Evolutionary conservation across 345 rosid genomes (phyloP).

Genomic region (Noccaea caerulescens): DNA sequence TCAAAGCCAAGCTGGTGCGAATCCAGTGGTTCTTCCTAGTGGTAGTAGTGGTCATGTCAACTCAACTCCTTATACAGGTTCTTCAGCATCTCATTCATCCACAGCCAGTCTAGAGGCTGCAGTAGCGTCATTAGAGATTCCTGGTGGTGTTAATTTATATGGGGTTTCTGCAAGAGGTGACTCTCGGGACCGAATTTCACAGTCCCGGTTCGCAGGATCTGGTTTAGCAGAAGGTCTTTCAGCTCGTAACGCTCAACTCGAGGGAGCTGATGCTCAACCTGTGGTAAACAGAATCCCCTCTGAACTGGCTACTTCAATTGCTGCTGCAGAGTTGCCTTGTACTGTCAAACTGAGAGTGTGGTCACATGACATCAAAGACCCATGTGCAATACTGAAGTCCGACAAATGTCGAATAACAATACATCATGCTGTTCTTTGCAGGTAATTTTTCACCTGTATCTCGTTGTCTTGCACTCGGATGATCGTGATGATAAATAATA

Average conservation of each 20-base stretch:
- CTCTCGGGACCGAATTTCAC: conserved; percentile 47
- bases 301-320: conserved; percentile 80
- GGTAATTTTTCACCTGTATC: conserved; percentile 50
- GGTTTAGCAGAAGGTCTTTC: conserved; percentile 50
- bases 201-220: conserved; percentile 51
- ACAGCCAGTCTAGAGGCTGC: conserved; percentile 57
- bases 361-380: conserved; percentile 77
- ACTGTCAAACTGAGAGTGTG: conserved; percentile 92
- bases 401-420: conserved; percentile 73
- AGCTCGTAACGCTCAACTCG: conserved; percentile 44
- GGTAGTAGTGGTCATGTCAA: conserved; percentile 48
- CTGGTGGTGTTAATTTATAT: conserved; percentile 55
- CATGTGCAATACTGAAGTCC: conserved; percentile 64
- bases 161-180: conserved; percentile 57
- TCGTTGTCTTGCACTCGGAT: conserved; percentile 6
- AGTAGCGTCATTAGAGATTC: conserved; percentile 54
- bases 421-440: conserved; percentile 96
- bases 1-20: conserved; percentile 66
- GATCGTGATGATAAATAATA: conserved; percentile 18
- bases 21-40: conserved; percentile 50
- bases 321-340: conserved; percentile 95
- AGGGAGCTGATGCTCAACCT: conserved; percentile 56
- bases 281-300: conserved; percentile 64
- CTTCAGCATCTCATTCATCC: conserved; percentile 47
- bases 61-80: conserved; percentile 43